phyloP scores from a whole-genome alignment of 2,329 filamentous ascomycete species.

The Clathrospora elynae region DNA sequence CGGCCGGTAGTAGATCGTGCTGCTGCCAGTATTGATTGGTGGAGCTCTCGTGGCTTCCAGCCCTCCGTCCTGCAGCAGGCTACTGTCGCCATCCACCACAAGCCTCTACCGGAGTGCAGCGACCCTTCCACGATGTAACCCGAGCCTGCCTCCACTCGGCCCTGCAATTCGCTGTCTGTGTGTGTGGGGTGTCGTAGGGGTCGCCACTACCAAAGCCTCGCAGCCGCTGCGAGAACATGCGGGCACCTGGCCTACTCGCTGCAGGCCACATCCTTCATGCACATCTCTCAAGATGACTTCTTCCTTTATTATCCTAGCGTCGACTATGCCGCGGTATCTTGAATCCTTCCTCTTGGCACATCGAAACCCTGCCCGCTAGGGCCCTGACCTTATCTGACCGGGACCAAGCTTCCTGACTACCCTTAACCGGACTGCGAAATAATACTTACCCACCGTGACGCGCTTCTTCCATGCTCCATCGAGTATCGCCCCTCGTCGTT shows the following conservation, averaged over 20 bases:
- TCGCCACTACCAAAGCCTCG: constrained; percentile 45
- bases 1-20: constrained; percentile 42
- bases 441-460: constrained; percentile 48
- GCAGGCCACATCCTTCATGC: constrained; percentile 38
- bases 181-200: constrained; percentile 44
- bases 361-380: constrained; percentile 32
- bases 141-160: constrained; percentile 36
- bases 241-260: constrained; percentile 40
- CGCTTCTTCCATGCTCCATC: constrained; percentile 46
- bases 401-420: constrained; percentile 44
- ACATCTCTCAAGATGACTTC: constrained; percentile 39
- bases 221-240: constrained; percentile 43
- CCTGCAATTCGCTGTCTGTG: constrained; percentile 41
- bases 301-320: constrained; percentile 40
- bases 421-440: constrained; percentile 42
- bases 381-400: constrained; percentile 47
- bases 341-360: constrained; percentile 41
- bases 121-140: constrained; percentile 45
- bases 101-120: constrained; percentile 32
- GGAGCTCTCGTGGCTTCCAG: constrained; percentile 36
- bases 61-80: constrained; percentile 43
- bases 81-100: constrained; percentile 35
- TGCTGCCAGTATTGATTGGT: constrained; percentile 32
- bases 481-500: constrained; percentile 43
- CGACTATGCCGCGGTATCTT: constrained; percentile 42